Percentiles rank a stretch among this genome's conserved stretches.
These are phyloP conservation scores for Meredithiella fracta DNA, from an alignment of 2,329 filamentous ascomycete genomes.

Conservation along the genomic window DNA sequence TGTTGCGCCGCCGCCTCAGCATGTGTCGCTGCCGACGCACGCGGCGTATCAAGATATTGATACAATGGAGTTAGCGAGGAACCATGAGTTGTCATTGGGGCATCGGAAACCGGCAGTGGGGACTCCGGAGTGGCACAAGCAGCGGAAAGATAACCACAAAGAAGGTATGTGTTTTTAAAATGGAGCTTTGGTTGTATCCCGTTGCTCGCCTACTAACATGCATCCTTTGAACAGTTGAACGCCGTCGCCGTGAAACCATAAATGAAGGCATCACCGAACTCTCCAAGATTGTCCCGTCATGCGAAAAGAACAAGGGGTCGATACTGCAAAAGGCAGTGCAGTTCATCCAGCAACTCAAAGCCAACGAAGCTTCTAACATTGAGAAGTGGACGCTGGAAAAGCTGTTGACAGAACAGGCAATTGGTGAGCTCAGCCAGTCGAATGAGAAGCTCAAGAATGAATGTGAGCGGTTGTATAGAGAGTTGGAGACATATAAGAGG, in stretches of 20 bases:
- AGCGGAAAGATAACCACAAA: slow-evolving; percentile 96
- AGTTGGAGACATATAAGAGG: slow-evolving; percentile 65
- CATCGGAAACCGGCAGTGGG: slow-evolving; percentile 71
- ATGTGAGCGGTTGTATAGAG: slow-evolving; percentile 60
- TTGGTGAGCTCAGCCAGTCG: slow-evolving; percentile 69
- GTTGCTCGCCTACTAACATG: slow-evolving; percentile 17
- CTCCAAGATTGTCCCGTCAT: slow-evolving; percentile 90
- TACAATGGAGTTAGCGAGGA: slow-evolving; percentile 4
- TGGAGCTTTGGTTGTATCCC: neutral
- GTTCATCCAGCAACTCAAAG: slow-evolving; percentile 87
- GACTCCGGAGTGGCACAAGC: slow-evolving; percentile 94
- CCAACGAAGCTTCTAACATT: slow-evolving; percentile 85
- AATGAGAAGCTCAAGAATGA: slow-evolving; percentile 78
- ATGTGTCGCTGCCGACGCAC: neutral
- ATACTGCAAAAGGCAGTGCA: slow-evolving; percentile 86
- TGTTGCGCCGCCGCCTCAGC: slow-evolving; percentile 4
- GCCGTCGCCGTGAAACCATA: slow-evolving; percentile 89
- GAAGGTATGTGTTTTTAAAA: slow-evolving; percentile 48
- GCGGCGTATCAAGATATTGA: neutral
- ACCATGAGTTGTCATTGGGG: slow-evolving; percentile 10
- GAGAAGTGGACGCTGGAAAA: slow-evolving; percentile 92
- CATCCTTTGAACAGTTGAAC: slow-evolving; percentile 56
- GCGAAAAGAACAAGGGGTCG: slow-evolving; percentile 97
- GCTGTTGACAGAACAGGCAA: slow-evolving; percentile 73
- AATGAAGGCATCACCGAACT: slow-evolving; percentile 98